Evolutionary conservation across 495 filamentous ascomycete species (phyloP).

Genomic region (Daldinia concentrica): DNA sequence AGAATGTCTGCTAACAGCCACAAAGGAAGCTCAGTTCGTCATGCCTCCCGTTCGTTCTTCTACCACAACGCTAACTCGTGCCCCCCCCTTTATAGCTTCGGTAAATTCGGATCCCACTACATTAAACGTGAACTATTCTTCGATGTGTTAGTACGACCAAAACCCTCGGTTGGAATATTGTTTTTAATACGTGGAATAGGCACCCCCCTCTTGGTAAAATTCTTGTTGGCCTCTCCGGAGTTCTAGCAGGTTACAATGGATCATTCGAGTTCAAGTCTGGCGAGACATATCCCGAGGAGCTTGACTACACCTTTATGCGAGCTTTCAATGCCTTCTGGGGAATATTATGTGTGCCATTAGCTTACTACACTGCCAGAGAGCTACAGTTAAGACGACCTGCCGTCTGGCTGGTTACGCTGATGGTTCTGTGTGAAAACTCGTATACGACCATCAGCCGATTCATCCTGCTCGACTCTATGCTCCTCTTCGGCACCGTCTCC

Average conservation of each 20-base stretch:
- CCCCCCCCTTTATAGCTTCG: slow-evolving; percentile 71
- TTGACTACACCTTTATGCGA: slow-evolving; percentile 99
- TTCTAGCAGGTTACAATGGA: slow-evolving; percentile 96
- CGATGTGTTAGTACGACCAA: slow-evolving; percentile 70
- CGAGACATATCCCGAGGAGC: slow-evolving; percentile 89
- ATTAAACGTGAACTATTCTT: slow-evolving; percentile 99
- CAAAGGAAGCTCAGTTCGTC: slow-evolving; percentile 48
- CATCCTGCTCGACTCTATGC: slow-evolving; percentile 97
- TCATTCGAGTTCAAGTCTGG: slow-evolving; percentile 99
- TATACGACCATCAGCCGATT: slow-evolving; percentile 99
- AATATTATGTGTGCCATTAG: slow-evolving; percentile 88
- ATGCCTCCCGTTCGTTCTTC: slow-evolving; percentile 21
- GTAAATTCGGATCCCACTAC: slow-evolving; percentile 99
- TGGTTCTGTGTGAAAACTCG: slow-evolving; percentile 98
- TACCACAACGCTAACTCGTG: slow-evolving; percentile 43
- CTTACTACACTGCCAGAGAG: slow-evolving; percentile 93
- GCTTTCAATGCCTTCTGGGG: slow-evolving; percentile 97
- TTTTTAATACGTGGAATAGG: slow-evolving; percentile 37
- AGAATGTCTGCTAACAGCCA: slow-evolving; percentile 28
- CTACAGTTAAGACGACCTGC: slow-evolving; percentile 84
- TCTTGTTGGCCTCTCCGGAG: slow-evolving; percentile 94
- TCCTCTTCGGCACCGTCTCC: slow-evolving; percentile 96
- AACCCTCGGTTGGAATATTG: slow-evolving; percentile 13
- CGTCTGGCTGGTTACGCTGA: slow-evolving; percentile 93
- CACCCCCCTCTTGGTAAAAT: slow-evolving; percentile 98